Evolutionary conservation across 257 asterid genomes (phyloP).

Genomic region (Przewalskia tangutica): DNA sequence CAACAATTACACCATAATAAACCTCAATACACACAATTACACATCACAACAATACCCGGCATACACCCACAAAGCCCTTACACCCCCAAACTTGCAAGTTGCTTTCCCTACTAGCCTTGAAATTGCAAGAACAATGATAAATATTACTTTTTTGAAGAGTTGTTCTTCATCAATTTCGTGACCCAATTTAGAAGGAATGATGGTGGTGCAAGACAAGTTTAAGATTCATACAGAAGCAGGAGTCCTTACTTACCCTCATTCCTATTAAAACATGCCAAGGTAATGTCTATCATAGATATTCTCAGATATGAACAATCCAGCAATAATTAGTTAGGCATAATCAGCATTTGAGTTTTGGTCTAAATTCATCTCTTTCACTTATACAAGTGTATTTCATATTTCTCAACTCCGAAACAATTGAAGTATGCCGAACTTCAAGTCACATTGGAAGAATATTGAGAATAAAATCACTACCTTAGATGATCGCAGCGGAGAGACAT

Average conservation of each 20-base stretch:
- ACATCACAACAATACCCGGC: too few relatives aligned
- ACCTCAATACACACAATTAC: too few relatives aligned
- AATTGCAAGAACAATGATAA: too few relatives aligned
- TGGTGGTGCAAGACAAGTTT: too few relatives aligned
- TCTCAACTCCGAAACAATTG: neutral
- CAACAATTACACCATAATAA: too few relatives aligned
- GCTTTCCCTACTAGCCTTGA: too few relatives aligned
- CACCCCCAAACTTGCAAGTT: too few relatives aligned
- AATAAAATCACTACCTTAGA: conserved; percentile 49
- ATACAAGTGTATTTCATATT: neutral
- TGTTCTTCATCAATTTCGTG: too few relatives aligned
- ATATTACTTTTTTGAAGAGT: too few relatives aligned
- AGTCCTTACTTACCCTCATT: neutral
- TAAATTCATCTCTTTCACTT: neutral
- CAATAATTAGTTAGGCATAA: neutral
- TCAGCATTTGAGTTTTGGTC: neutral
- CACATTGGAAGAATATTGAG: neutral
- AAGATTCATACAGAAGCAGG: neutral
- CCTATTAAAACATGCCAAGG: neutral
- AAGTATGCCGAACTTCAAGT: neutral
- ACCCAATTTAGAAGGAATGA: too few relatives aligned
- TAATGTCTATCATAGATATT: neutral
- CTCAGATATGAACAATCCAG: neutral
- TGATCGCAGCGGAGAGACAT: conserved; percentile 84
- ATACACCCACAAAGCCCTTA: too few relatives aligned